Evolutionary conservation across 1,284 basidiomycete genomes (phyloP).

Genomic region (Fomitopsis palustris): DNA sequence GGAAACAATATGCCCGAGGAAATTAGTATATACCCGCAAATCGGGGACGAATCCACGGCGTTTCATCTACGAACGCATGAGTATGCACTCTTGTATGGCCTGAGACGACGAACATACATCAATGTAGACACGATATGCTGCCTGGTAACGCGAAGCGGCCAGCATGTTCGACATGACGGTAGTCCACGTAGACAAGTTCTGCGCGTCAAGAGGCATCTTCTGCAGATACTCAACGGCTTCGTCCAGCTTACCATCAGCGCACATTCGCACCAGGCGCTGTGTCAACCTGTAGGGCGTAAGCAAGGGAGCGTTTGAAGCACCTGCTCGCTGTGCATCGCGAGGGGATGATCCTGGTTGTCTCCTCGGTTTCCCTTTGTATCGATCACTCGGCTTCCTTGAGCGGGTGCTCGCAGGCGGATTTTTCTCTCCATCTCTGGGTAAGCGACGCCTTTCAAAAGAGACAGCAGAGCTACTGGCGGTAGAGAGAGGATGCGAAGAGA

Average conservation of each 20-base stretch:
- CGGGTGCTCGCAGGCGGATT: no score
- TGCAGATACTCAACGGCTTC: constrained; percentile 60
- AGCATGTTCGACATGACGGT: constrained; percentile 62
- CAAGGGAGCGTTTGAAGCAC: constrained; percentile 17
- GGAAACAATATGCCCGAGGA: constrained; percentile 56
- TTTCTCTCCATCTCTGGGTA: no score
- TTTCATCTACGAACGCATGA: constrained; percentile 60
- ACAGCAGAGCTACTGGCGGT: background rate
- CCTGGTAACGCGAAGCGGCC: constrained; percentile 49
- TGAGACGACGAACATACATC: constrained; percentile 51
- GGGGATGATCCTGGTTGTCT: no score
- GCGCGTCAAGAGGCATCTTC: constrained; percentile 60
- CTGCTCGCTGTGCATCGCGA: no score
- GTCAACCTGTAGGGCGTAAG: constrained; percentile 63
- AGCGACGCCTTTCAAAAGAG: background rate
- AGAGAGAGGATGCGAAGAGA: background rate
- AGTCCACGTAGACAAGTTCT: constrained; percentile 73
- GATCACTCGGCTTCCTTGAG: no score
- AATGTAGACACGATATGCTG: constrained; percentile 56
- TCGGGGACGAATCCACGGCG: constrained; percentile 68
- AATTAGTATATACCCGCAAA: constrained; percentile 57
- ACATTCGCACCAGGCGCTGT: constrained; percentile 50
- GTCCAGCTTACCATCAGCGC: constrained; percentile 48
- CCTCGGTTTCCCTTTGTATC: background rate
- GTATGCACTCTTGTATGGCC: background rate